Conservation (phyloP, 495 filamentous ascomycete species). For the Daldinia decipiens region DNA sequence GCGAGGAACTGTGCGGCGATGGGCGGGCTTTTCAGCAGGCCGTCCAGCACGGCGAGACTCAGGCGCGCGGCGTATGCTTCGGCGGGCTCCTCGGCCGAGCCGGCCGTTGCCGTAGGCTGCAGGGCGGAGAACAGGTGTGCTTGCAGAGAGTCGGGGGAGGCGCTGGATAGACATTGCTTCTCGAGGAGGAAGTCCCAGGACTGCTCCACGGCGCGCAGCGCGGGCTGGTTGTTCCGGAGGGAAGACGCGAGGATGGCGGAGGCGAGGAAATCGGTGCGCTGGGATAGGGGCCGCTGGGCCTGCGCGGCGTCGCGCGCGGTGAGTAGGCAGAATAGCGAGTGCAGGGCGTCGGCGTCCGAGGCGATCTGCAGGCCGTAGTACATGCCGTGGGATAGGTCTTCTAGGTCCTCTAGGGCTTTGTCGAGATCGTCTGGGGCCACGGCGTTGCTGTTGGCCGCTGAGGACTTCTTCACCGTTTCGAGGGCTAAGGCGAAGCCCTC, state of each 20-base stretch:
- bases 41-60: constrained; percentile 49
- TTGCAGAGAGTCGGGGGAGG: constrained; percentile 27
- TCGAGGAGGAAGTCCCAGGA: constrained; percentile 53
- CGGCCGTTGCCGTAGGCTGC: constrained; percentile 43
- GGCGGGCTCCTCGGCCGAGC: constrained; percentile 35
- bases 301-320: constrained; percentile 31
- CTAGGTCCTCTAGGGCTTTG: constrained; percentile 60
- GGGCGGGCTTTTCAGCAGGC: constrained; percentile 54
- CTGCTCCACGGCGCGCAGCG: constrained; percentile 58
- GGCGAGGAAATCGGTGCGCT: constrained; percentile 56
- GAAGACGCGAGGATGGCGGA: constrained; percentile 64
- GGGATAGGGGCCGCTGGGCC: constrained; percentile 20
- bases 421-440: constrained; percentile 46
- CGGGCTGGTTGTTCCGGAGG: constrained; percentile 71
- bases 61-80: constrained; percentile 37
- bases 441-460: constrained; percentile 4
- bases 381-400: constrained; percentile 70
- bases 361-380: constrained; percentile 74
- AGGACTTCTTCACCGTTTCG: constrained; percentile 54
- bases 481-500: constrained; percentile 57
- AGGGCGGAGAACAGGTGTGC: constrained; percentile 47
- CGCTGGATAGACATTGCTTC: constrained; percentile 40
- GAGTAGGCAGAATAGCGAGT: constrained; percentile 57
- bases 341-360: constrained; percentile 58
- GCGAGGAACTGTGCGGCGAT: constrained; percentile 64